Base-by-base conservation (phyloP, 2,329 filamentous ascomycete species). In the Hysterium pulicare region DNA sequence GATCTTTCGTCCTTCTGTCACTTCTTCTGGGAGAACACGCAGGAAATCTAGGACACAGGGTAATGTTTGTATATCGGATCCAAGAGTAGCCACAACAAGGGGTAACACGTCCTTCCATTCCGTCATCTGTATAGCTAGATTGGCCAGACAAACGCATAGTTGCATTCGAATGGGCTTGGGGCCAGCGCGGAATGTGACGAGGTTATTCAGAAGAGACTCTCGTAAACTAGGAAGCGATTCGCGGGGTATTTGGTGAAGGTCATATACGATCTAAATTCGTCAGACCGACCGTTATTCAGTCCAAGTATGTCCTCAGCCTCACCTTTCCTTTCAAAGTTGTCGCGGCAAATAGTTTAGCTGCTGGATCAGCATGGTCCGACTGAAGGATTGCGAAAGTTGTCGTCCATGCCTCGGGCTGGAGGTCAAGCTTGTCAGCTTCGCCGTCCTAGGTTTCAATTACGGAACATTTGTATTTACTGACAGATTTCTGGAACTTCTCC, bases 271-370 rank as follows among this genome's bases (percentile, higher is more conserved):
- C 93, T 98, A 64, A 35, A 50, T 33, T 39, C 38, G 47, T 63
- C 41, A 66, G 58, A 38, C 32, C 13, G 8, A 28, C 13, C 24
- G 20, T 24, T 44, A 32, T 15, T 24, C 11, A 3, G 22, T n/a
- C 3, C 5, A 20, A 45, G 42, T 20, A 26, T 26, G 9, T 23
- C 38, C 37, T 38, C 44, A 24, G 33, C 55, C 72, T 53, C 75
- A 97, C 93, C 84, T 98, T 98, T 76, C 93, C 93, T 74, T 95
- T 95, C 61, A 98, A 75, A 40, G 93, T 98, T 35, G 91, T 97
- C 45, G 93, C 93, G 35, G 93, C 93, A 69, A 98, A 98, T 47
- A 98, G 76, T 66, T 93, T 93, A 20, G 88, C 87, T 67, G 95
- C 90, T 38, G 86, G 78, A 49, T 90, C 84, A 42, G 86, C 81